A percentile compares a stretch with the other conserved stretches of the same genome.
Evolutionary conservation across 352 stramenopile species (phyloP).

Genomic region (Phytophthora foliorum): DNA sequence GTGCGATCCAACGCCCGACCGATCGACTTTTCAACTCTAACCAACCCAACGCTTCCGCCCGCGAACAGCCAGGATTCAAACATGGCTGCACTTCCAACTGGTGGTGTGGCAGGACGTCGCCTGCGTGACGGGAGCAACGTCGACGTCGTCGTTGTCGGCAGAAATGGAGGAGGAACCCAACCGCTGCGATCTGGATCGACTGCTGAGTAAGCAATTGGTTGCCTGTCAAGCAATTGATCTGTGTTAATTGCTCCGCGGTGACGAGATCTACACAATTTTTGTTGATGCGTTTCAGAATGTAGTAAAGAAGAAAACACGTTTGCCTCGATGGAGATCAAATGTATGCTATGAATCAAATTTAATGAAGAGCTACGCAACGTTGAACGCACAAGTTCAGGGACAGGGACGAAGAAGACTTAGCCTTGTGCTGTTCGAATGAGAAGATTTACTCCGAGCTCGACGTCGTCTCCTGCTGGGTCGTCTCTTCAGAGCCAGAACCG

Average conservation of each 20-base stretch:
- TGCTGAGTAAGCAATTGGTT: too few species aligned
- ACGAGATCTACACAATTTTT: not conserved
- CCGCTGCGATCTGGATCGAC: not conserved
- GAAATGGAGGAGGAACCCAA: not conserved
- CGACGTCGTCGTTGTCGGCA: not conserved
- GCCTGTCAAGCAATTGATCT: too few species aligned
- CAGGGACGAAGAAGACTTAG: not conserved
- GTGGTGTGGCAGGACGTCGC: not conserved
- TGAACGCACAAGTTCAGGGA: not conserved
- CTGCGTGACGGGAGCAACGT: not conserved
- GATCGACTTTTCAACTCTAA: not conserved
- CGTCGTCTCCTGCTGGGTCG: constrained; percentile 5
- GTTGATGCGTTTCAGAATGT: not conserved
- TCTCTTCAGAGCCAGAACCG: not conserved
- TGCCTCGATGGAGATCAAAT: not conserved
- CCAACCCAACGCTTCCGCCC: not conserved
- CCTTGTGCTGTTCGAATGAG: not conserved
- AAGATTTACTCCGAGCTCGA: constrained; percentile 13
- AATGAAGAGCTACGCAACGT: not conserved
- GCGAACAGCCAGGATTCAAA: not conserved
- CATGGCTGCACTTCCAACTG: not conserved
- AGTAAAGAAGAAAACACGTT: not conserved
- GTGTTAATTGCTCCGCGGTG: too few species aligned
- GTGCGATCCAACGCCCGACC: not conserved
- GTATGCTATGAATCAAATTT: not conserved